Conservation (phyloP, 805 yeast species). For the Saturnispora besseyi region DNA sequence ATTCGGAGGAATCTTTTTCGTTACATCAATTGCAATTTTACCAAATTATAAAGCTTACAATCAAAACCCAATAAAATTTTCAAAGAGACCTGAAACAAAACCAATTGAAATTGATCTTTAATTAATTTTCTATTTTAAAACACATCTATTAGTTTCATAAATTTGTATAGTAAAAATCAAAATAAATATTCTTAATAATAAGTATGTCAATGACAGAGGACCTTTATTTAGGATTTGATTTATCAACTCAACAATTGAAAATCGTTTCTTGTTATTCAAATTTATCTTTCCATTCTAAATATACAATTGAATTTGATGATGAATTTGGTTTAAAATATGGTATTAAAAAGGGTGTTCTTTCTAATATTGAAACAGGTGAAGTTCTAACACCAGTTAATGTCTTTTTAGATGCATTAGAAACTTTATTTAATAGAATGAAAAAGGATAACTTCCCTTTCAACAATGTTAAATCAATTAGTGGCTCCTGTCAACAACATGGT, state of each 20-base stretch:
- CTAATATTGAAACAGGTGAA: conserved; percentile 44
- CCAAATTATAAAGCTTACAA: conserved; percentile 57
- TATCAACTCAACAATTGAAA: conserved; percentile 86
- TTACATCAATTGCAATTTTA: conserved; percentile 32
- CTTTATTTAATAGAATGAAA: conserved; percentile 45
- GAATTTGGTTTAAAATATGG: conserved; percentile 43
- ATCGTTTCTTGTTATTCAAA: conserved; percentile 52
- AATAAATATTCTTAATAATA: background rate
- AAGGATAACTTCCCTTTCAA: conserved; percentile 46
- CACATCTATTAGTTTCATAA: background rate
- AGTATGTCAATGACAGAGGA: conserved; percentile 7
- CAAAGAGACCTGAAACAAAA: conserved; percentile 18
- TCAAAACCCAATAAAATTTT: conserved; percentile 41
- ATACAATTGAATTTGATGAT: conserved; percentile 72
- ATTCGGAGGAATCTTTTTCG: conserved; percentile 30
- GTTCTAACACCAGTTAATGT: conserved; percentile 75
- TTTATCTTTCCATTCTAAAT: conserved; percentile 41
- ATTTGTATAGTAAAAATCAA: background rate
- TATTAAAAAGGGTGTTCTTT: conserved; percentile 65
- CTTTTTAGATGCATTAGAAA: conserved; percentile 82
- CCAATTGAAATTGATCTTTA: conserved; percentile 10
- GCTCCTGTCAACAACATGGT: conserved; percentile 92
- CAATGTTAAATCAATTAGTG: conserved; percentile 58
- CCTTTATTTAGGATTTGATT: conserved; percentile 64
- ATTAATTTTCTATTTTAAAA: no score